Evolutionary conservation across 257 asterid genomes (phyloP).

Genomic region (Sherardia arvensis): DNA sequence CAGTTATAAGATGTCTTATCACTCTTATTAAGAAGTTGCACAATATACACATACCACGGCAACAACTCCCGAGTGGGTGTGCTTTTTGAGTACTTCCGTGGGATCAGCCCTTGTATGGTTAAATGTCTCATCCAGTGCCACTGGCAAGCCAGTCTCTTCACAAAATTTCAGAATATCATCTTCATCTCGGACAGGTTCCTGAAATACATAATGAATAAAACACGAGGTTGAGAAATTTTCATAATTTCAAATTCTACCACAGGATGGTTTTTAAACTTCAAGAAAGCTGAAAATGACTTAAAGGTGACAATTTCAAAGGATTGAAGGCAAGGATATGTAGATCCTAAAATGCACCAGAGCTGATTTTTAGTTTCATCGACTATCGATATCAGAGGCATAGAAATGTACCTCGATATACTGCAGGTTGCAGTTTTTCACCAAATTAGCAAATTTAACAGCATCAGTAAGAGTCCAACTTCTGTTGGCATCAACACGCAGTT

Average conservation of each 20-base stretch:
- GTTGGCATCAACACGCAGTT: constrained; percentile 89
- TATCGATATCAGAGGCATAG: background rate
- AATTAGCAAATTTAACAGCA: constrained; percentile 63
- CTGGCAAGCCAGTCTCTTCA: constrained; percentile 75
- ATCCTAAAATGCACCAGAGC: background rate
- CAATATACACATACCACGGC: constrained; percentile 54
- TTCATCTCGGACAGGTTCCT: constrained; percentile 80
- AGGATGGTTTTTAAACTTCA: background rate
- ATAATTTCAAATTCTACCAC: background rate
- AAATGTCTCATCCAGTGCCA: constrained; percentile 91
- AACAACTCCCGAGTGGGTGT: constrained; percentile 59
- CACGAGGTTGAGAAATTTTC: background rate
- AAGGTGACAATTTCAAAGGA: background rate
- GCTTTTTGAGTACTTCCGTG: constrained; percentile 50
- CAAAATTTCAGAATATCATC: constrained; percentile 75
- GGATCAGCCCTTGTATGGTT: constrained; percentile 40
- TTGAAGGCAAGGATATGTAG: background rate
- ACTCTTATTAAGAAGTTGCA: background rate
- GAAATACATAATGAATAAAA: constrained; percentile 12
- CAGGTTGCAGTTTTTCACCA: constrained; percentile 56
- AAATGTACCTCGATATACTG: constrained; percentile 83
- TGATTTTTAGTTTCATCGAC: background rate
- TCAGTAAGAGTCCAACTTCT: constrained; percentile 66
- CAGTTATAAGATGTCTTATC: no score
- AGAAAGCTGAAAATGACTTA: background rate